Base-by-base conservation (phyloP, 2,329 filamentous ascomycete species). In the Rhinocladiella mackenziei region DNA sequence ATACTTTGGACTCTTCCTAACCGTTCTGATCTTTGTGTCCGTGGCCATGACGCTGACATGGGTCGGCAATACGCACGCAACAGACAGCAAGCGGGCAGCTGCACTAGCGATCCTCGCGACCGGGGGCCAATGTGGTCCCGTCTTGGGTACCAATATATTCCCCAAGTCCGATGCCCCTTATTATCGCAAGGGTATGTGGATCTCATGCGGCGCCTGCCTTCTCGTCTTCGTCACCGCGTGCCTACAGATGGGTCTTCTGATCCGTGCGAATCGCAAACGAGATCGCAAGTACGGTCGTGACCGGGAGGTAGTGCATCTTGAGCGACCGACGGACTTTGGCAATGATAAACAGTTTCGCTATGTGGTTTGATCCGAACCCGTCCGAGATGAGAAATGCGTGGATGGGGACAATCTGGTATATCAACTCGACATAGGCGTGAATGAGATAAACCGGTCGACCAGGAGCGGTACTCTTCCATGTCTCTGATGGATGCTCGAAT, bases 61-160 rank as follows among this genome's bases (percentile, higher is more conserved):
- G 62, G 81, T 84, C 1, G 62, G 82, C 2, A 76, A 67, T 34
- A 53, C 49, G 5, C 53, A 57, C 17, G 45, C 37, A 11, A 54
- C 48, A 10, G 54, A 56, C 13, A 43, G 25, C 23, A 56, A 54
- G 37, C 43, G 54, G 7, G 51, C 46, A 5, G 49, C 40, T 1
- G 54, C 31, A 3, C 43, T 54, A 9, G 45, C 84, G 1, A 72
- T 95, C 22, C 64, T 95, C 58, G 89, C 94, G 62, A 60, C 87
- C 22, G 74, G 94, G n/a, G 89, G 87, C 1, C 87, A 94, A 66
- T 83, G 81, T 50, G 87, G 86, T 0, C 86, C 87, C 1, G 65
- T 86, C 3, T 65, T 85, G n/a, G 83, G 81, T n/a, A 83, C 79
- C 5, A 70, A 80, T 17, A 45, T 52, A 29, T 65, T 65, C 26